A percentile compares a stretch with the other conserved stretches of the same genome.
These are phyloP conservation scores for Alloteropsis semialata DNA, from an alignment of 176 grass and related monocot species.

Conservation along the genomic window DNA sequence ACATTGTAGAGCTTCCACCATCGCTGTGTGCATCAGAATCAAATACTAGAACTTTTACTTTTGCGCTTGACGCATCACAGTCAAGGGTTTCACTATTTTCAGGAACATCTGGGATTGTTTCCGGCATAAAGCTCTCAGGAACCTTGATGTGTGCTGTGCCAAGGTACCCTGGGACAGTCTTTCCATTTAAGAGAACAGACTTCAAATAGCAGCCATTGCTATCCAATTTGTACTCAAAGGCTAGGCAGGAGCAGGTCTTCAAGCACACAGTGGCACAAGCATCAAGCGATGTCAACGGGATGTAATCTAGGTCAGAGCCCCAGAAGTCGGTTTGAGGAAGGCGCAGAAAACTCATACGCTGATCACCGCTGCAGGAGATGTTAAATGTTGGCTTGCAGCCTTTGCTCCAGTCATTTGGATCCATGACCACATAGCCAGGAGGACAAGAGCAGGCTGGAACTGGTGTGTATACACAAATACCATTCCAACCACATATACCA, in stretches of 20 bases:
- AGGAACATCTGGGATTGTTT: background rate
- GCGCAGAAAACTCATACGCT: background rate
- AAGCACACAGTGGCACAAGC: background rate
- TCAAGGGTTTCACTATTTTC: background rate
- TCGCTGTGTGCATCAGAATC: background rate
- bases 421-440: conserved; percentile 23
- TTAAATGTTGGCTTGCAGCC: conserved; percentile 32
- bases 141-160: conserved; percentile 29
- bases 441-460: conserved; percentile 13
- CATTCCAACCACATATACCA: conserved; percentile 44
- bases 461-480: conserved; percentile 27
- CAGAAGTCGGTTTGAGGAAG: conserved; percentile 37
- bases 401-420: conserved; percentile 33
- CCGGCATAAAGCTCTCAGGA: background rate
- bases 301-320: conserved; percentile 34
- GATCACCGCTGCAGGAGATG: background rate
- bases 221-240: conserved; percentile 17
- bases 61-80: background rate
- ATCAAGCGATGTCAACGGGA: background rate
- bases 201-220: conserved; percentile 28
- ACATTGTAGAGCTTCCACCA: background rate
- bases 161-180: background rate
- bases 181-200: conserved; percentile 38
- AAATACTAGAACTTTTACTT: background rate
- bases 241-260: conserved; percentile 2